phyloP scores from a whole-genome alignment of 2,329 filamentous ascomycete species.

The Macrophomina phaseolina region DNA sequence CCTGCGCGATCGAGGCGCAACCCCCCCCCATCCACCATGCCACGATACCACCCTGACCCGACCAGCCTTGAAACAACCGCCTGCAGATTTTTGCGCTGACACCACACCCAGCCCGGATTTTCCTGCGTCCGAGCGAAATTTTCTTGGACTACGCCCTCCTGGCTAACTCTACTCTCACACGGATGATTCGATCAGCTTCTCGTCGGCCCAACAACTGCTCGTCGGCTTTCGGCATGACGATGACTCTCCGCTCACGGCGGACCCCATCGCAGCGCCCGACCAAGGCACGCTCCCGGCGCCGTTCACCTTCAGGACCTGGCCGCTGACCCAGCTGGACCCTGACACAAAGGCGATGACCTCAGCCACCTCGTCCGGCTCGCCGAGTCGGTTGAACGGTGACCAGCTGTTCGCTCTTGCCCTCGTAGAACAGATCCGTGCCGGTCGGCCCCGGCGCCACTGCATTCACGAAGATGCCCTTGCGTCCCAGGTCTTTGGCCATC shows the following conservation, averaged over 20 bases:
- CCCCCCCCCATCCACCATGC: not conserved
- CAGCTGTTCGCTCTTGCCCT: slow-evolving; percentile 49
- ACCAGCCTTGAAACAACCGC: slow-evolving; percentile 1
- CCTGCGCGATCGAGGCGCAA: slow-evolving; percentile 16
- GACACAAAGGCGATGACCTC: slow-evolving; percentile 36
- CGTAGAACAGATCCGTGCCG: slow-evolving; percentile 54
- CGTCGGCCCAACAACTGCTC: slow-evolving; percentile 5
- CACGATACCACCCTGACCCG: slow-evolving; percentile 5
- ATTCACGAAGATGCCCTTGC: slow-evolving; percentile 59
- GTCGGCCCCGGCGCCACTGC: slow-evolving; percentile 61
- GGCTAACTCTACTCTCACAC: not conserved
- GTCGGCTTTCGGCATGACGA: slow-evolving; percentile 12
- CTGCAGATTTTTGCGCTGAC: slow-evolving; percentile 2
- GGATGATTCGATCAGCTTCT: slow-evolving; percentile 20
- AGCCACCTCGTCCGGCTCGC: slow-evolving; percentile 37
- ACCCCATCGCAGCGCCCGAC: not conserved
- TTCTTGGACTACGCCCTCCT: not conserved
- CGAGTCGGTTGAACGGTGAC: slow-evolving; percentile 28
- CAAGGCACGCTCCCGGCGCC: slow-evolving; percentile 21
- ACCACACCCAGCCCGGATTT: slow-evolving; percentile 13
- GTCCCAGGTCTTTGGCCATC: slow-evolving; percentile 61
- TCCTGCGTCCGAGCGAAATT: not conserved
- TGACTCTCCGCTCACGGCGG: not conserved
- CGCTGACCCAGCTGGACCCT: slow-evolving; percentile 31
- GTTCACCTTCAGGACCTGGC: slow-evolving; percentile 38